Conservation (phyloP, 805 yeast species). For the Cyberlindnera japonica region DNA sequence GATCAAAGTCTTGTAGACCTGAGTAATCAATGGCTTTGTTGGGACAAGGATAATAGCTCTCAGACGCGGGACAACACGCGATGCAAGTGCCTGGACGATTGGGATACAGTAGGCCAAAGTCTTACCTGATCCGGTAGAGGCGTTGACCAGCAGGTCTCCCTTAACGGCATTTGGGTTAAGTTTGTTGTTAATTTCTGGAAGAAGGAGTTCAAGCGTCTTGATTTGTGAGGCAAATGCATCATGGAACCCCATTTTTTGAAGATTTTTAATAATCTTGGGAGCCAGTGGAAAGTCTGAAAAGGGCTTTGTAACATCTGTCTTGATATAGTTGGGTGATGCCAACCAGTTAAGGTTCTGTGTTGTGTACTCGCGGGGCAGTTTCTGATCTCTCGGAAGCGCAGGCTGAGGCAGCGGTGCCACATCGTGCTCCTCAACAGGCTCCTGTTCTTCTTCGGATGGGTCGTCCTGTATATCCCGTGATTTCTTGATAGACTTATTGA, state of each 20-base stretch:
- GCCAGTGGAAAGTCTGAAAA: slow-evolving; percentile 48
- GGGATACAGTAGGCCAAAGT: slow-evolving; percentile 89
- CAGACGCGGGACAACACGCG: slow-evolving; percentile 64
- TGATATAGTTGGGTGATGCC: slow-evolving; percentile 55
- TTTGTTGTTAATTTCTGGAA: slow-evolving; percentile 38
- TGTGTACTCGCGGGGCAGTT: slow-evolving; percentile 33
- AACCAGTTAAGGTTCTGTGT: slow-evolving; percentile 58
- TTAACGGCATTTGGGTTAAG: slow-evolving; percentile 28
- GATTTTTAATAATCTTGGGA: slow-evolving; percentile 41
- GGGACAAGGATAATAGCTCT: slow-evolving; percentile 84
- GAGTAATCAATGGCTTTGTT: slow-evolving; percentile 80
- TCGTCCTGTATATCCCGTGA: slow-evolving; percentile 10
- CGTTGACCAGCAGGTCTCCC: slow-evolving; percentile 85
- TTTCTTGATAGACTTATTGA: slow-evolving; percentile 39
- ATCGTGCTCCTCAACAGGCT: slow-evolving; percentile 33
- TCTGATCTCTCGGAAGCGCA: slow-evolving; percentile 51
- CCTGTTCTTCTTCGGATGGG: slow-evolving; percentile 25
- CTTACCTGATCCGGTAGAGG: slow-evolving; percentile 95
- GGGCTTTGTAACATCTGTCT: slow-evolving; percentile 42
- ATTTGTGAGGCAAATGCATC: slow-evolving; percentile 77
- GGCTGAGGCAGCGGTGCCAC: slow-evolving; percentile 88
- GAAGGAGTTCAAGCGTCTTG: slow-evolving; percentile 53
- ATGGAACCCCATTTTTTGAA: slow-evolving; percentile 42
- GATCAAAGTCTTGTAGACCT: slow-evolving; percentile 66
- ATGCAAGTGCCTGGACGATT: slow-evolving; percentile 61